Percentiles rank a stretch among this genome's conserved stretches.
phyloP scores from a whole-genome alignment of 768 basidiomycete genomes.

The Lactifluus echinatus region DNA sequence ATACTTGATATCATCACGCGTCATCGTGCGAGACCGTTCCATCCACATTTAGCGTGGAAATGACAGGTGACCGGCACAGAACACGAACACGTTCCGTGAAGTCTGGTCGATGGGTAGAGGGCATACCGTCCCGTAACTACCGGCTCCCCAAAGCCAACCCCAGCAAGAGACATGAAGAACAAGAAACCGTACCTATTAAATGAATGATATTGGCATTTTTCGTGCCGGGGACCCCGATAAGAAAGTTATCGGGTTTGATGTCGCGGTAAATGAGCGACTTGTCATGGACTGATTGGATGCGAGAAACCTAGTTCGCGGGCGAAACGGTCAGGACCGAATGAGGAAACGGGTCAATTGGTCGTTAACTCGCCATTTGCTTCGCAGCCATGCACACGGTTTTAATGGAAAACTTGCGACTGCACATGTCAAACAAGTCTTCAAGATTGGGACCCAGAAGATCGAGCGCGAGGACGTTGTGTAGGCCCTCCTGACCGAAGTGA shows the following conservation, averaged over 20 bases:
- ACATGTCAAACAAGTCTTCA: constrained; percentile 99
- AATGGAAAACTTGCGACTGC: constrained; percentile 92
- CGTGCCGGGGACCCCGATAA: constrained; percentile 88
- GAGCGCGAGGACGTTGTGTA: constrained; percentile 92
- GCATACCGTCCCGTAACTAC: not conserved
- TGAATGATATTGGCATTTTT: constrained; percentile 85
- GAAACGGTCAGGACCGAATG: constrained; percentile 12
- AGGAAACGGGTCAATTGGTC: constrained; percentile 6
- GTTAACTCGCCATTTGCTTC: constrained; percentile 84
- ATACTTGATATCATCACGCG: not conserved
- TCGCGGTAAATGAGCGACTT: constrained; percentile 98
- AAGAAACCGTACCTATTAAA: constrained; percentile 61
- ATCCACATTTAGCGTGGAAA: not conserved
- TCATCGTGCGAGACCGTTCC: not conserved
- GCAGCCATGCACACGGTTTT: constrained; percentile 99
- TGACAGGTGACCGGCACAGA: not conserved
- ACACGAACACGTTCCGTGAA: not conserved
- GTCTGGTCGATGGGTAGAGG: not conserved
- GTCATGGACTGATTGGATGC: constrained; percentile 96
- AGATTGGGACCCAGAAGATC: constrained; percentile 96
- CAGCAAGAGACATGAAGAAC: not conserved
- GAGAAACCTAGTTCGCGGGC: constrained; percentile 60
- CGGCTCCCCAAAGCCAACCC: not conserved
- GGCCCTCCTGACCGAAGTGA: constrained; percentile 96
- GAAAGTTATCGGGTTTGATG: constrained; percentile 98